Evolutionary conservation across 2,329 filamentous ascomycete species (phyloP).

Genomic region (Hymenoscyphus fraxineus): DNA sequence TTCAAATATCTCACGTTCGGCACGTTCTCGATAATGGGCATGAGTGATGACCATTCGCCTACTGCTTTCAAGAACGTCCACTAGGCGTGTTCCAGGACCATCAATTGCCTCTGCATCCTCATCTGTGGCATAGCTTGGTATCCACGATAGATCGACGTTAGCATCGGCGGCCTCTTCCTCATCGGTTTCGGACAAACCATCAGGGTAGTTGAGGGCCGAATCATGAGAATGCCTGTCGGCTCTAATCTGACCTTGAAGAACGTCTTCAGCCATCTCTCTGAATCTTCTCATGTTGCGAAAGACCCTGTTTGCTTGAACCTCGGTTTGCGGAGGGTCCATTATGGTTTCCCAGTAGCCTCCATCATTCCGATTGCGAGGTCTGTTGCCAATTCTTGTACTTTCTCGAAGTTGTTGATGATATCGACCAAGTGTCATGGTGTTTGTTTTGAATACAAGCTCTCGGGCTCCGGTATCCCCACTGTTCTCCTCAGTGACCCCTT

Average conservation of each 20-base stretch:
- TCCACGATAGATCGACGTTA: slow-evolving; percentile 24
- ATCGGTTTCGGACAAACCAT: slow-evolving; percentile 16
- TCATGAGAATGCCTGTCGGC: slow-evolving; percentile 13
- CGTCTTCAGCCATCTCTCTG: slow-evolving; percentile 16
- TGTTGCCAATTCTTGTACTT: neutral
- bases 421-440: slow-evolving; percentile 42
- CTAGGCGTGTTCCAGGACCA: slow-evolving; percentile 26
- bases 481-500: slow-evolving; percentile 57
- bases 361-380: slow-evolving; percentile 11
- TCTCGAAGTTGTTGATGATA: slow-evolving; percentile 20
- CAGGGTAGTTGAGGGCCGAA: slow-evolving; percentile 12
- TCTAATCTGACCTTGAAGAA: slow-evolving; percentile 10
- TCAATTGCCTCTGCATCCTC: slow-evolving; percentile 32
- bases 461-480: slow-evolving; percentile 57
- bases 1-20: slow-evolving; percentile 50
- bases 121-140: slow-evolving; percentile 27
- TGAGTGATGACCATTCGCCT: slow-evolving; percentile 28
- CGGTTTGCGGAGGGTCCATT: slow-evolving; percentile 28
- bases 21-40: slow-evolving; percentile 25
- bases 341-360: slow-evolving; percentile 30
- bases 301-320: slow-evolving; percentile 22
- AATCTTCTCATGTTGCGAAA: slow-evolving; percentile 22
- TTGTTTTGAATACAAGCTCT: slow-evolving; percentile 52
- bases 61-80: slow-evolving; percentile 21
- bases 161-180: slow-evolving; percentile 6